Evolutionary conservation across 2,329 filamentous ascomycete genomes (phyloP).

Genomic region (Ascochyta fabae): DNA sequence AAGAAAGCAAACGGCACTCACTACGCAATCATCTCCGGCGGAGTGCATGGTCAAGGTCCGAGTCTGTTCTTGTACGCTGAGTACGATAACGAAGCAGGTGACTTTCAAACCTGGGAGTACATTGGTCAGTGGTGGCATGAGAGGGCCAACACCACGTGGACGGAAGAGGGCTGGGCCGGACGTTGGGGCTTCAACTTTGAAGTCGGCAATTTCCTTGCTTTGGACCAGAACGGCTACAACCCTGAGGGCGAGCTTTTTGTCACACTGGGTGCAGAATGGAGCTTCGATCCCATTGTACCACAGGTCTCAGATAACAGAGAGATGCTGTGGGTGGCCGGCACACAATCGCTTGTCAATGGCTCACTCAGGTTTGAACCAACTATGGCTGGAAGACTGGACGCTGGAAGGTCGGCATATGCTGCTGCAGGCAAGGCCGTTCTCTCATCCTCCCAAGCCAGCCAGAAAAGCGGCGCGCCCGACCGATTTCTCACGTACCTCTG

Average conservation of each 20-base stretch:
- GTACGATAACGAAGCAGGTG: conserved; percentile 34
- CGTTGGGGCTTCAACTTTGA: conserved; percentile 55
- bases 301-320: conserved; percentile 50
- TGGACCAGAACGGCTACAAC: conserved; percentile 51
- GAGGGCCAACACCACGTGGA: conserved; percentile 35
- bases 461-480: conserved; percentile 50
- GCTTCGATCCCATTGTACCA: conserved; percentile 48
- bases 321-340: conserved; percentile 53
- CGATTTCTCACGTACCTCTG: conserved; percentile 53
- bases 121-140: conserved; percentile 53
- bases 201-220: conserved; percentile 52
- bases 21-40: conserved; percentile 51
- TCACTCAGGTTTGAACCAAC: conserved; percentile 44
- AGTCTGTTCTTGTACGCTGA: conserved; percentile 52
- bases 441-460: conserved; percentile 48
- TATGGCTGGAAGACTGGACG: conserved; percentile 53
- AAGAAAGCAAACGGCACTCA: conserved; percentile 45
- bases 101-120: conserved; percentile 50
- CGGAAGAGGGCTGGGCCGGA: conserved; percentile 28
- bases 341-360: conserved; percentile 40
- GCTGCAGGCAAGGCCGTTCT: conserved; percentile 53
- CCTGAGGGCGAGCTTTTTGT: conserved; percentile 50
- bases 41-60: conserved; percentile 50
- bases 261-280: conserved; percentile 55
- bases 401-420: conserved; percentile 53